A percentile compares a stretch with the other conserved stretches of the same genome.
These are phyloP conservation scores for Trichosporon inkin DNA, from an alignment of 1,284 basidiomycete genomes.

Conservation along the genomic window DNA sequence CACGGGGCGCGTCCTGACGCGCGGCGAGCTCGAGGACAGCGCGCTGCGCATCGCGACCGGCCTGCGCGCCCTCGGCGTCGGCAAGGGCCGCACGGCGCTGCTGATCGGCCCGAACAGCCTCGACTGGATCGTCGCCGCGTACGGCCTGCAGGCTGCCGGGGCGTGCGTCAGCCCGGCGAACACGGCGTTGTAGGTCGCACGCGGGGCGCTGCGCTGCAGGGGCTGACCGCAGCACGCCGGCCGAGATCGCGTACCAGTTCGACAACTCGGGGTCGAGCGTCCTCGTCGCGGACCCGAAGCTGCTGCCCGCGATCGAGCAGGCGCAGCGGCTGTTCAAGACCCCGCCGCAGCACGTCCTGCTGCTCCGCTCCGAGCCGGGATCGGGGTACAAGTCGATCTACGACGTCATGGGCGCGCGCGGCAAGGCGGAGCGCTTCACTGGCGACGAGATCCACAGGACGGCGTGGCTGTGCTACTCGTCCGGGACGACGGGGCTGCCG, in stretches of 20 bases:
- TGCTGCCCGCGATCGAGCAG: slow-evolving; percentile 47
- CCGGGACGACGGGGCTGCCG: slow-evolving; percentile 55
- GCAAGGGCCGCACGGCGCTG: slow-evolving; percentile 34
- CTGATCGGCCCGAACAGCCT: slow-evolving; percentile 56
- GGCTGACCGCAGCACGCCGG: slow-evolving; percentile 33
- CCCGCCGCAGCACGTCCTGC: slow-evolving; percentile 12
- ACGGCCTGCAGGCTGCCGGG: slow-evolving; percentile 53
- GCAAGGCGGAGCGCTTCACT: slow-evolving; percentile 8
- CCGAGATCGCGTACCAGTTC: slow-evolving; percentile 48
- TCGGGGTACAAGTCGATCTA: slow-evolving; percentile 11
- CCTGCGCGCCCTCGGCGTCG: slow-evolving; percentile 42
- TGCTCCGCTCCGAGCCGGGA: slow-evolving; percentile 23
- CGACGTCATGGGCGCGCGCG: slow-evolving; percentile 10
- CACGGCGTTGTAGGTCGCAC: slow-evolving; percentile 35
- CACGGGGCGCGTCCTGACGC: slow-evolving; percentile 58
- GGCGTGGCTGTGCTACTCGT: slow-evolving; percentile 59
- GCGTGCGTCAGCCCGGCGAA: slow-evolving; percentile 40
- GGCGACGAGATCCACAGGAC: slow-evolving; percentile 4
- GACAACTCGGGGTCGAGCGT: slow-evolving; percentile 57
- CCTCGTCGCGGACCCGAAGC: slow-evolving; percentile 58
- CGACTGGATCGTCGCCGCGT: slow-evolving; percentile 60
- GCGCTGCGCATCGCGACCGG: slow-evolving; percentile 59
- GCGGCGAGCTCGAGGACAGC: slow-evolving; percentile 57
- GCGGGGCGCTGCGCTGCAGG: no score
- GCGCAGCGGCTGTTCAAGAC: slow-evolving; percentile 18